Conservation (phyloP, 306 rosid species). For the Citrullus amarus region DNA sequence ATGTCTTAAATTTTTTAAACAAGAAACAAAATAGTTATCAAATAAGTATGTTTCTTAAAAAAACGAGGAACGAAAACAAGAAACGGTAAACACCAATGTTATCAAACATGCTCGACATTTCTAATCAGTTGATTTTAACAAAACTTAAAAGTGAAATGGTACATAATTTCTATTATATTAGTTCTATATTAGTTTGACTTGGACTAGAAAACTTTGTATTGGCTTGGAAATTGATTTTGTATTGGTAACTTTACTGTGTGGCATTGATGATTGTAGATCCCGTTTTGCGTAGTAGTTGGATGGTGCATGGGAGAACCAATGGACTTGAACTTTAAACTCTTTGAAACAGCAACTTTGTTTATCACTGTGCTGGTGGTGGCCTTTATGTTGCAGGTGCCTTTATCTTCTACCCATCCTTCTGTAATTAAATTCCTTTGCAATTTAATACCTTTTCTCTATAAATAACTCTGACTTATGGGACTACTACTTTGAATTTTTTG, state of each 20-base stretch:
- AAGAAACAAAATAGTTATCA: too few species aligned
- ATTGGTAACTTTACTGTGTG: background rate
- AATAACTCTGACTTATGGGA: background rate
- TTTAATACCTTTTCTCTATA: background rate
- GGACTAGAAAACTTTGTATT: background rate
- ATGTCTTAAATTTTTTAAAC: too few species aligned
- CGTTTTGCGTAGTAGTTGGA: conserved; percentile 90
- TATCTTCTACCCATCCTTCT: background rate
- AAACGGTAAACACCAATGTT: too few species aligned
- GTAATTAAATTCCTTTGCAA: background rate
- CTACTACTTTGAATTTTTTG: background rate
- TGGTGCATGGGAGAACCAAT: conserved; percentile 85
- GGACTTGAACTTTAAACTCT: conserved; percentile 93
- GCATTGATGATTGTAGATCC: conserved; percentile 32
- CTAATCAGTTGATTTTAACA: background rate
- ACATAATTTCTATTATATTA: background rate
- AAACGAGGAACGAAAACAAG: too few species aligned
- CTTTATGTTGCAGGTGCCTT: conserved; percentile 74
- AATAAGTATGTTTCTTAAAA: too few species aligned
- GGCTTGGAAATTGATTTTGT: background rate
- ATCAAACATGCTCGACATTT: background rate
- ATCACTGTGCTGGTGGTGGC: conserved; percentile 89
- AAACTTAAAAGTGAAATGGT: background rate
- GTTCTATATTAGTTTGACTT: background rate
- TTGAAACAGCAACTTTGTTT: conserved; percentile 87